Evolutionary conservation across 164 flowering plant genomes (phyloP), one percentile per base, ranked within the genome.

Genomic region (Vitis amurensis): DNA sequence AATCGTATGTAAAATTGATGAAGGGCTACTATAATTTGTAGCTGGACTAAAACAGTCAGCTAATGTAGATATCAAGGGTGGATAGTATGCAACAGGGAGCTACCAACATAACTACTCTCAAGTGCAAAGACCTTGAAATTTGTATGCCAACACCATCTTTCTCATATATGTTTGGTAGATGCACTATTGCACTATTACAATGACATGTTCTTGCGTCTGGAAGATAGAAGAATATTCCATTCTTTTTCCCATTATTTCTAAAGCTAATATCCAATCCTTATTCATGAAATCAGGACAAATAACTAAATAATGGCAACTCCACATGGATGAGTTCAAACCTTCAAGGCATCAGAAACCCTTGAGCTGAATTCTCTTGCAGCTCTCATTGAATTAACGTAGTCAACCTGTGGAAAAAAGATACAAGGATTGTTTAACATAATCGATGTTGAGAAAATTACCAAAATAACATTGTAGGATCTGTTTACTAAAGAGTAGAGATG

Each of bases 311-410:
- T 23, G 12, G 56, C 19, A 58, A 59, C 19, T 11, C 51, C 16
- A 37, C 56, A 66, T 44, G 58, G 29, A 49, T 48, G 49, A 68
- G 51, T 19, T 71, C 64, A 71, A 70, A 93, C 99, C 94, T 90
- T 79, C 70, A 94, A 77, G 55, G 97, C 80, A 68, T 87, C 76
- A 29, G 98, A 93, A 64, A 91, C 84, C 80, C 77, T 86, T 63
- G 97, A 77, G 67, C 89, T 79, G 76, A 95, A 95, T 56, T 95
- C 94, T 70, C 96, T 74, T 70, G 99, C 98, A 73, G 99, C 97
- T 71, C 84, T 84, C 83, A 95, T 55, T 67, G 98, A 82, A 76
- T 87, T 89, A 31, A 95, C 97, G 84, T 78, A 95, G 74, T 95
- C 99, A 75, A 73, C 82, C 99, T 95, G 85, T 12, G 66, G 71